Evolutionary conservation across 2,329 filamentous ascomycete genomes (phyloP).

Genomic region (Fusarium ambrosium): DNA sequence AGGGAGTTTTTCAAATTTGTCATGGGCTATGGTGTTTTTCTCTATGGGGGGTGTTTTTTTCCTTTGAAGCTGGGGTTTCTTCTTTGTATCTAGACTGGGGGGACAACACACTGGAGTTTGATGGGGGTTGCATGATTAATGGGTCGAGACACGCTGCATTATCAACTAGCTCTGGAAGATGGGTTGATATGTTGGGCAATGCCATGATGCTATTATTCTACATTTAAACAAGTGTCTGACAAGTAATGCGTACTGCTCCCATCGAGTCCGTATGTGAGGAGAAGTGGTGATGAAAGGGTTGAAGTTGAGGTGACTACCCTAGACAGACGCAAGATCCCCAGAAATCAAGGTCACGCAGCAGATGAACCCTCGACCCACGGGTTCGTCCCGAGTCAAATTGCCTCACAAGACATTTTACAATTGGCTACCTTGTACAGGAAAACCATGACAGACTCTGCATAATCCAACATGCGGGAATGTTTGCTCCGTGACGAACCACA

Average conservation of each 20-base stretch:
- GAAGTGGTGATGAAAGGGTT: neutral
- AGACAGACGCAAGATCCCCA: neutral
- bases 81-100: constrained; percentile 36
- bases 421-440: neutral
- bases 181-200: constrained; percentile 24
- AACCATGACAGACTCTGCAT: neutral
- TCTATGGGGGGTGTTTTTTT: constrained; percentile 1
- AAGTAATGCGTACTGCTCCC: neutral
- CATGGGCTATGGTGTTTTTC: constrained; percentile 16
- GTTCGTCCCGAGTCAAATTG: neutral
- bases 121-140: constrained; percentile 33
- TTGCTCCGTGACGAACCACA: neutral
- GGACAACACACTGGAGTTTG: constrained; percentile 41
- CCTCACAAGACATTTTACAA: neutral
- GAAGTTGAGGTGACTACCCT: neutral
- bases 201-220: constrained; percentile 13
- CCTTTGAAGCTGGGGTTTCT: constrained; percentile 18
- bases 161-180: constrained; percentile 21
- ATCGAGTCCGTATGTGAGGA: neutral
- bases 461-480: neutral
- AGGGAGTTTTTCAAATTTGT: neutral
- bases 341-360: neutral
- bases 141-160: constrained; percentile 26
- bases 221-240: neutral
- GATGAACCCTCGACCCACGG: neutral